These are phyloP conservation scores for Eutrema salsugineum DNA, from an alignment of 441 rosid genomes.

Conservation along the genomic window DNA sequence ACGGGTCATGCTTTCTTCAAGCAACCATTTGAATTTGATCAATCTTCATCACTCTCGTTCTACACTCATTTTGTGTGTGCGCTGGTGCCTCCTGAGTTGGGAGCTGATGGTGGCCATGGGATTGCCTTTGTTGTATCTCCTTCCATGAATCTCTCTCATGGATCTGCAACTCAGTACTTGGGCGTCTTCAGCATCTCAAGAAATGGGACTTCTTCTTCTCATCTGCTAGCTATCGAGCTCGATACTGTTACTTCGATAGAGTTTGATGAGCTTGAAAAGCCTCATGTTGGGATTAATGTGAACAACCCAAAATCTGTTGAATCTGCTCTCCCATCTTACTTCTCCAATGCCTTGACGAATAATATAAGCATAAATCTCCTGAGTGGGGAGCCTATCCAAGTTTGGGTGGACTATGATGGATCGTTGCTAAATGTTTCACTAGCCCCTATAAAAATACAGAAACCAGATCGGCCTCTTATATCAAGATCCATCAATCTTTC, in stretches of 20 bases:
- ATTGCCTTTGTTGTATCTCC: constrained; percentile 49
- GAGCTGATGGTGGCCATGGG: constrained; percentile 37
- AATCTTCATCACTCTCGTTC: constrained; percentile 33
- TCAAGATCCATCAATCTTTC: constrained; percentile 25
- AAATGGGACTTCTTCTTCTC: constrained; percentile 21
- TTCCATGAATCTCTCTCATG: constrained; percentile 32
- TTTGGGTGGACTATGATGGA: constrained; percentile 51
- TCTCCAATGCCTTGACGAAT: neutral
- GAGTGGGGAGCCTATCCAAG: constrained; percentile 41
- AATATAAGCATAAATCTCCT: constrained; percentile 29
- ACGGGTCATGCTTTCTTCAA: constrained; percentile 47
- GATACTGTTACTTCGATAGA: constrained; percentile 33
- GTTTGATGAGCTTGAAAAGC: constrained; percentile 21
- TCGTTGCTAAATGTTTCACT: constrained; percentile 19
- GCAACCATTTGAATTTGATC: constrained; percentile 17
- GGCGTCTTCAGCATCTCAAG: constrained; percentile 36
- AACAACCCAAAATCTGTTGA: constrained; percentile 31
- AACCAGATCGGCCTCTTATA: constrained; percentile 27
- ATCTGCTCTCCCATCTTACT: constrained; percentile 40
- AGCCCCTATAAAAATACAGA: constrained; percentile 18
- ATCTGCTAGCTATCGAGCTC: constrained; percentile 46
- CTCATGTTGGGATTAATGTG: constrained; percentile 56
- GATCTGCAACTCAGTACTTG: constrained; percentile 18
- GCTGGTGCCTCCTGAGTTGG: constrained; percentile 25
- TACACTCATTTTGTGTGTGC: constrained; percentile 48